Conservation (phyloP, 768 basidiomycete species). For the Suillus bovinus region DNA sequence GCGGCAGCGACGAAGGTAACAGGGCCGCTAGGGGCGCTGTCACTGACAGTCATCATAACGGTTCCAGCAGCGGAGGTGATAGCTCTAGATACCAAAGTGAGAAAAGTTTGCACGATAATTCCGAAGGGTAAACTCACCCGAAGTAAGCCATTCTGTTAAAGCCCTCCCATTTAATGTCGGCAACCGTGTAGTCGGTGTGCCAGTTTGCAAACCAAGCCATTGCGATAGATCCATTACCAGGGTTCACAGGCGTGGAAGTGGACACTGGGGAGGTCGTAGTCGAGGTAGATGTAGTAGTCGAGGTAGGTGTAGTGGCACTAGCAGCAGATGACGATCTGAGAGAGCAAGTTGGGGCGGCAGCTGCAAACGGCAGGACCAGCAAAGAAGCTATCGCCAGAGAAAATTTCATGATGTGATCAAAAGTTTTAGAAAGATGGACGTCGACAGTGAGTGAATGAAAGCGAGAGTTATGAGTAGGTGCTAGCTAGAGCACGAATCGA, state of each 20-base stretch:
- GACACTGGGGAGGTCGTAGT: constrained; percentile 13
- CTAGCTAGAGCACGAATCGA: constrained; percentile 11
- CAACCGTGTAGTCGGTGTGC: constrained; percentile 50
- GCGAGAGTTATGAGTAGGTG: constrained; percentile 8
- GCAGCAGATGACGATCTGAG: constrained; percentile 16
- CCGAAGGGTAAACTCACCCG: constrained; percentile 34
- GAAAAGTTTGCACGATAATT: background rate
- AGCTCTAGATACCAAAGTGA: background rate
- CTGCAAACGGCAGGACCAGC: constrained; percentile 22
- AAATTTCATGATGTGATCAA: constrained; percentile 19
- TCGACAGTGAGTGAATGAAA: constrained; percentile 7
- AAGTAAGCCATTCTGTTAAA: constrained; percentile 72
- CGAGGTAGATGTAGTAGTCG: constrained; percentile 5
- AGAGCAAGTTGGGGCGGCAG: constrained; percentile 31
- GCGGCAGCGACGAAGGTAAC: constrained; percentile 26
- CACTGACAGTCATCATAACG: constrained; percentile 14
- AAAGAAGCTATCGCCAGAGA: constrained; percentile 23
- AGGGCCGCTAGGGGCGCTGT: constrained; percentile 12
- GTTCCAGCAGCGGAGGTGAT: constrained; percentile 18
- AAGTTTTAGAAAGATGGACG: constrained; percentile 8
- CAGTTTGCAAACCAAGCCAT: constrained; percentile 73
- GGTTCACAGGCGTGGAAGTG: background rate
- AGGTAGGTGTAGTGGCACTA: constrained; percentile 1
- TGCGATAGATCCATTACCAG: constrained; percentile 37
- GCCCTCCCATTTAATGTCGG: constrained; percentile 60